Conservation (phyloP, 129 eudicot species). For the Chrysanthemum makinoi region DNA sequence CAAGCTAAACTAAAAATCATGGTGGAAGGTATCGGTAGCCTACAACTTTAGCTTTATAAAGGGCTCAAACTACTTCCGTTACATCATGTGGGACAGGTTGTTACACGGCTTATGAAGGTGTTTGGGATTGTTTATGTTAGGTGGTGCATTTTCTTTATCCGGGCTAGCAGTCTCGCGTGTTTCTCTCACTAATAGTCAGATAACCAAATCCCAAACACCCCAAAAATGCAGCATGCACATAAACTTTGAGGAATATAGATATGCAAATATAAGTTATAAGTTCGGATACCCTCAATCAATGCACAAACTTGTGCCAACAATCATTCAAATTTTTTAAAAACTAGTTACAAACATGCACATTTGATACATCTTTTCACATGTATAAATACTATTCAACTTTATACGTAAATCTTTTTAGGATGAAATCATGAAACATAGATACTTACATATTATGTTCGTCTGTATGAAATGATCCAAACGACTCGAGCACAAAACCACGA, state of each 20-base stretch:
- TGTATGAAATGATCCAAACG: conserved; percentile 17
- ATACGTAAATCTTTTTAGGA: too few relatives aligned
- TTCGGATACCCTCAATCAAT: conserved; percentile 3
- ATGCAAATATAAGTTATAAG: conserved; percentile 10
- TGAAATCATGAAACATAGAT: conserved; percentile 2
- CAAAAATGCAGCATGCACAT: neutral
- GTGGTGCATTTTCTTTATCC: too few relatives aligned
- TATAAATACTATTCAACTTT: neutral
- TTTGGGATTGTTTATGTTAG: too few relatives aligned
- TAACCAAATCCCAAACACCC: too few relatives aligned
- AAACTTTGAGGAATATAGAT: neutral
- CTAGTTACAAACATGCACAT: conserved; percentile 12
- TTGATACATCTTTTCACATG: neutral
- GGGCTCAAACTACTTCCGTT: too few relatives aligned
- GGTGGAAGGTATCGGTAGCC: too few relatives aligned
- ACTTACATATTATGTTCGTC: conserved; percentile 21
- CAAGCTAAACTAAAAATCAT: too few relatives aligned
- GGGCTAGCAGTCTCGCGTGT: too few relatives aligned
- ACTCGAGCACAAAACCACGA: conserved; percentile 17
- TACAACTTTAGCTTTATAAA: too few relatives aligned
- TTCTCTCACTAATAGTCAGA: too few relatives aligned
- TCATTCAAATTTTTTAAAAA: neutral
- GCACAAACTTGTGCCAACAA: conserved; percentile 15
- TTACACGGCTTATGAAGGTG: too few relatives aligned
- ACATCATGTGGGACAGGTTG: too few relatives aligned